Evolutionary conservation across 139 green algal species (phyloP).

Genomic region (Chlamydomonas applanata): DNA sequence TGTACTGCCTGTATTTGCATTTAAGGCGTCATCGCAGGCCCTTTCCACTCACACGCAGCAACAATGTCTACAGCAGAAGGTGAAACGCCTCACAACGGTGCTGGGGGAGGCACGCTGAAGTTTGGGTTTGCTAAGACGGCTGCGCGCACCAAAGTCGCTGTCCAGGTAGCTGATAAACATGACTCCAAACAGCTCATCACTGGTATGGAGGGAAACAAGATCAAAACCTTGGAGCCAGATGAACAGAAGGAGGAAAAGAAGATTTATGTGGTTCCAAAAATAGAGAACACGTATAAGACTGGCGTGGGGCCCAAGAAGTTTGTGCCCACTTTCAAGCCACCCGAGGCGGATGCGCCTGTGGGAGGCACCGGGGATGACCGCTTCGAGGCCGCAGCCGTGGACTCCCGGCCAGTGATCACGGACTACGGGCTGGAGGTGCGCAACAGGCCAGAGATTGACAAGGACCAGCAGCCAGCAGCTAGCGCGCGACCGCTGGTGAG

Average conservation of each 20-base stretch:
- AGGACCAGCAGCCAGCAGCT: neutral
- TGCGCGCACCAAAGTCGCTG: conserved; percentile 24
- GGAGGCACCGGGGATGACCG: conserved; percentile 25
- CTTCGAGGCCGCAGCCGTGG: conserved; percentile 4
- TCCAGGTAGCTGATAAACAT: conserved; percentile 19
- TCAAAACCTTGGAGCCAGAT: conserved; percentile 5
- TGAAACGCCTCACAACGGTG: no score
- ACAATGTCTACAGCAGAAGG: no score
- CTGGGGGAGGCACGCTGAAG: neutral
- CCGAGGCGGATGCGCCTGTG: conserved; percentile 21
- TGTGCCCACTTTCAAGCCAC: conserved; percentile 43
- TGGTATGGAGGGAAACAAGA: conserved; percentile 19
- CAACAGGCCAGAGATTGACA: neutral
- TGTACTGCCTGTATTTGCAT: no score
- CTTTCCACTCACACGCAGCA: no score
- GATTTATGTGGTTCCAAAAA: conserved; percentile 39
- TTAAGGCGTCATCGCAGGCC: no score
- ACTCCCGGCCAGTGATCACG: neutral
- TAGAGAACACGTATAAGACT: conserved; percentile 56
- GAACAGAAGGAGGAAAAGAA: conserved; percentile 9
- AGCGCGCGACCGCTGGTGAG: neutral
- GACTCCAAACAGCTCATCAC: conserved; percentile 40
- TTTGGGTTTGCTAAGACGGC: conserved; percentile 2
- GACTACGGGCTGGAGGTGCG: conserved; percentile 13
- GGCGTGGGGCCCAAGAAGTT: conserved; percentile 45